Conservation (phyloP, 2,329 filamentous ascomycete genomes). For the Penicillium nordicum region DNA sequence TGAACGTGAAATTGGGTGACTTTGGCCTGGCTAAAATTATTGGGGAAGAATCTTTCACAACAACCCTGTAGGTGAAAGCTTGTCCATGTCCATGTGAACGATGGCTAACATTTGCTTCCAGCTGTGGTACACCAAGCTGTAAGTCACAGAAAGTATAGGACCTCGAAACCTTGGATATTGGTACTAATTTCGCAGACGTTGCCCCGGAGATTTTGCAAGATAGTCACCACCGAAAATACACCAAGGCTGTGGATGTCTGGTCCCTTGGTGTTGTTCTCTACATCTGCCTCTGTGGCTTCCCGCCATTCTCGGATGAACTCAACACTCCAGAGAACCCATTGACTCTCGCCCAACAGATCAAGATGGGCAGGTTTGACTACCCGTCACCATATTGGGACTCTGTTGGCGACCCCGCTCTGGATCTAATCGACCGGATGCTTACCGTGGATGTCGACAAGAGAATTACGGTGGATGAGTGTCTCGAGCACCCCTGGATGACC, state of each 20-base stretch:
- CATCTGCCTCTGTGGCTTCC: constrained; percentile 94
- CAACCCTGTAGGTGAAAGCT: constrained; percentile 64
- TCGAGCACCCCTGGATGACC: constrained; percentile 86
- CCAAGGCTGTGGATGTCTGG: constrained; percentile 93
- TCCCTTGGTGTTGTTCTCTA: constrained; percentile 96
- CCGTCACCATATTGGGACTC: constrained; percentile 95
- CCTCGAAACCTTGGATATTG: not conserved
- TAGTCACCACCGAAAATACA: constrained; percentile 78
- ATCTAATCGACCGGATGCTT: constrained; percentile 93
- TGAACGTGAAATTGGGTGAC: constrained; percentile 88
- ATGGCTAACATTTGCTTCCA: constrained; percentile 30
- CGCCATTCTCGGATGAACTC: constrained; percentile 93
- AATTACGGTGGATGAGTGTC: constrained; percentile 84
- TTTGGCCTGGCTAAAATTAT: constrained; percentile 98
- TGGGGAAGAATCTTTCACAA: constrained; percentile 96
- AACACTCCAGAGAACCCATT: constrained; percentile 78
- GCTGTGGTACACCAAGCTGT: constrained; percentile 88
- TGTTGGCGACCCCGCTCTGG: constrained; percentile 79
- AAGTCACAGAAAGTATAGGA: constrained; percentile 29
- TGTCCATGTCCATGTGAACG: not conserved
- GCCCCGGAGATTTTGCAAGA: constrained; percentile 92
- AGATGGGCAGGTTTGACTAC: constrained; percentile 83
- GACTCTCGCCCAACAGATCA: constrained; percentile 84
- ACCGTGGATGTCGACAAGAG: constrained; percentile 79
- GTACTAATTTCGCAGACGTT: constrained; percentile 57